Base-by-base conservation (phyloP, 1,139 yeast genomes). In the Lodderomyces beijingensis region DNA sequence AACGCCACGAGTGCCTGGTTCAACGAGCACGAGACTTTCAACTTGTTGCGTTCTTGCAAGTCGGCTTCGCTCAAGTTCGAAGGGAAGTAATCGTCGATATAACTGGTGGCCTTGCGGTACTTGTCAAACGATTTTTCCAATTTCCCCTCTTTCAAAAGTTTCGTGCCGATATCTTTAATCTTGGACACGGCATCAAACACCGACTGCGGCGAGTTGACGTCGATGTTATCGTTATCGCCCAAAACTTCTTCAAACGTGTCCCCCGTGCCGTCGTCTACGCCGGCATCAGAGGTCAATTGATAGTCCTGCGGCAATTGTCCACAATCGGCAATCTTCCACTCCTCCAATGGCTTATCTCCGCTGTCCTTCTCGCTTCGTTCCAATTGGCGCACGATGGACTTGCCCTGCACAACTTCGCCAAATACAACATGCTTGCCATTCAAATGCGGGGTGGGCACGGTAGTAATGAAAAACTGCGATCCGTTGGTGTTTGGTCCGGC, bases 381-480 rank as follows among this genome's bases (percentile, higher is more conserved):
- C 37, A 91, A 68, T 43, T 71, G 67, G 48, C 95, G 78, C 17
- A 87, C 88, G 21, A 88, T 60, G 8, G 91, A 76, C 56, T 83
- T 86, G 31, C 97, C 97, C 35, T 79, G 72, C 31, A 87, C 57
- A 15, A 91, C 88, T 56, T 82, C 77, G 41, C 99, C 99, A 56
- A 91, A 93, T 6, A 91, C 96, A 36, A 89, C 97, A 58, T 93
- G 98, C 60, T 91, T 89, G 29, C 93, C 94, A 55, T 91, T 91
- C 47, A 89, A 70, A 55, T 84, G 91, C 6, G 91, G 86, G 15
- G 91, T 80, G 31, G 84, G 76, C 4, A 75, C 86, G n/a, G 91
- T 81, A 25, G 95, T 85, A 49, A 91, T 80, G 57, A 91, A 91
- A 52, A 88, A 89, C 57, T 91, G 97, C 0, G 96, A 87, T 1